phyloP scores from a whole-genome alignment of 495 filamentous ascomycete species.

The Annulohypoxylon bovei region DNA sequence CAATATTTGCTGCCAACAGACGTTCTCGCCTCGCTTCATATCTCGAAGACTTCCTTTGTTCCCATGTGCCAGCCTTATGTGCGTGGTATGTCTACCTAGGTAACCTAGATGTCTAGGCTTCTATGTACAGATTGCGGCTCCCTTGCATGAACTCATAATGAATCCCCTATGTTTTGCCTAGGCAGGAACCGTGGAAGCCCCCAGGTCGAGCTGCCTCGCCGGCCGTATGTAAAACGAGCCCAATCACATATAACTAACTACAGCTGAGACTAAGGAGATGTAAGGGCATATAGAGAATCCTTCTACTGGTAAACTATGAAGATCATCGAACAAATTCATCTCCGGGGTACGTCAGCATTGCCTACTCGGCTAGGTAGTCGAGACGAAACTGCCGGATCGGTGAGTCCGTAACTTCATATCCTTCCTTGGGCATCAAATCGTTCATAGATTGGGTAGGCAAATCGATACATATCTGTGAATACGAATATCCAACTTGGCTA shows the following conservation, averaged over 20 bases:
- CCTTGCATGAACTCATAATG: conserved; percentile 15
- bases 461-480: background rate
- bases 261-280: conserved; percentile 5
- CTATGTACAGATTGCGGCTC: conserved; percentile 12
- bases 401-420: background rate
- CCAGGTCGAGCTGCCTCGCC: background rate
- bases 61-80: conserved; percentile 2
- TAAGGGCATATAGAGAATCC: background rate
- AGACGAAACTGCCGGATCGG: conserved; percentile 8
- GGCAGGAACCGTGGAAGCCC: background rate
- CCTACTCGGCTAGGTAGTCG: background rate
- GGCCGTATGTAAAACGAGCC: background rate
- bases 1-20: background rate
- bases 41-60: background rate
- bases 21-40: conserved; percentile 2
- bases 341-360: background rate
- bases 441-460: background rate
- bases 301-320: too few species aligned
- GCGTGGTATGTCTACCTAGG: background rate
- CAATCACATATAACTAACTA: conserved; percentile 1
- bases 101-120: background rate
- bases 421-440: background rate
- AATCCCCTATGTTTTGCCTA: background rate
- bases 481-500: background rate
- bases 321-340: background rate